Evolutionary conservation across 1,284 basidiomycete genomes (phyloP).

Genomic region (Peniophora sp.): DNA sequence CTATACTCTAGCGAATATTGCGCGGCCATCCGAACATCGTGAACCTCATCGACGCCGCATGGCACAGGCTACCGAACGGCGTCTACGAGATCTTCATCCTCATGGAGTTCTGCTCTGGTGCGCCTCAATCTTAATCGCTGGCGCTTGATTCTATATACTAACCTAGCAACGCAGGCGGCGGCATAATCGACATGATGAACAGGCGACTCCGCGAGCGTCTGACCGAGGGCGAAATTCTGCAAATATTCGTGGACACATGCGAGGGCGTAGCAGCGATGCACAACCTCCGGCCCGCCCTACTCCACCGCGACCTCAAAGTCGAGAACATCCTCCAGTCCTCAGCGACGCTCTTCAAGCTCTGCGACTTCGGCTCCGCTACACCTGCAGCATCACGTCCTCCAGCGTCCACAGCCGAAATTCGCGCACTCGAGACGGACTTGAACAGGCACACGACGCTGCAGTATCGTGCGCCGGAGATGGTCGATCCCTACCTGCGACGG

Average conservation of each 20-base stretch:
- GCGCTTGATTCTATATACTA: not conserved
- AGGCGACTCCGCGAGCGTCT: conserved; percentile 88
- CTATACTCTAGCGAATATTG: conserved; percentile 58
- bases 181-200: conserved; percentile 99
- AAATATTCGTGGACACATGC: conserved; percentile 95
- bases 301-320: conserved; percentile 97
- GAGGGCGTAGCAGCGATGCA: conserved; percentile 96
- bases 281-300: conserved; percentile 78
- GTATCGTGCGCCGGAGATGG: conserved; percentile 97
- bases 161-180: conserved; percentile 59
- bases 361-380: conserved; percentile 95
- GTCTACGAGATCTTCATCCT: conserved; percentile 96
- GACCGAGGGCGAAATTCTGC: conserved; percentile 92
- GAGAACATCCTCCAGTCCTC: conserved; percentile 92
- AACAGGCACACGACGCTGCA: conserved; percentile 94
- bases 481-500: conserved; percentile 80
- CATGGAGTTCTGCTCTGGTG: conserved; percentile 91
- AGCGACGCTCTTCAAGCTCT: conserved; percentile 82
- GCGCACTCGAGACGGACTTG: conserved; percentile 84
- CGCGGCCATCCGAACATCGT: conserved; percentile 91
- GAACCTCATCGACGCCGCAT: conserved; percentile 90
- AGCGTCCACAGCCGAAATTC: conserved; percentile 72
- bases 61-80: conserved; percentile 75
- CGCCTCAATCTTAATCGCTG: conserved; percentile 9
- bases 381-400: conserved; percentile 66